Conservation (phyloP, 192 early-diverging fungal genomes). For the Umbelopsis sp. region DNA sequence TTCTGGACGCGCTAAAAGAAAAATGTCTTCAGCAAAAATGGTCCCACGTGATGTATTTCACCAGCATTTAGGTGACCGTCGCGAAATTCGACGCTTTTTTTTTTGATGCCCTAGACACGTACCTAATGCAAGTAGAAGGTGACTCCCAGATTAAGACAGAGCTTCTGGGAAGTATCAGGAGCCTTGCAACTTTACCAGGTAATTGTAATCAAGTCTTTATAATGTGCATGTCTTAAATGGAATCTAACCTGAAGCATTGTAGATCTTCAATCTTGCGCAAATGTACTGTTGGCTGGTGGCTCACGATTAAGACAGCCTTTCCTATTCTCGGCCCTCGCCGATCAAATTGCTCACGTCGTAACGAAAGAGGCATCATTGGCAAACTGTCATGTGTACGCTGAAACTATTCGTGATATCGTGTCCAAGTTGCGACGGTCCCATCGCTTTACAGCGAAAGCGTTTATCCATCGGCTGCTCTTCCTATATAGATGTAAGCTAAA, state of each 20-base stretch:
- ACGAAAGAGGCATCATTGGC: neutral
- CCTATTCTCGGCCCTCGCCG: neutral
- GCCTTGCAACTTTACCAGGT: neutral
- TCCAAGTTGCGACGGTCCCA: neutral
- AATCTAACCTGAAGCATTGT: neutral
- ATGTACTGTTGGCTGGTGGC: neutral
- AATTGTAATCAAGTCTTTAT: neutral
- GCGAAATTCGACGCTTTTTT: constrained; percentile 4
- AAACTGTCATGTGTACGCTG: neutral
- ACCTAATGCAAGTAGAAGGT: neutral
- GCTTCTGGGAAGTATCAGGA: neutral
- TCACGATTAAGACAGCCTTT: neutral
- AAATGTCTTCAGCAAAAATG: neutral
- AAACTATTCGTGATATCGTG: neutral
- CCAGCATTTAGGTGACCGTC: neutral
- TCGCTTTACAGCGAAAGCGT: neutral
- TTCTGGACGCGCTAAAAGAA: neutral
- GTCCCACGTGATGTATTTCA: neutral
- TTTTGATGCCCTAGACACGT: neutral
- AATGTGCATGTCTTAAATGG: too few relatives aligned
- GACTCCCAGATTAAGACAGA: neutral
- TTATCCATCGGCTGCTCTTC: neutral
- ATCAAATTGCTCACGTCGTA: neutral
- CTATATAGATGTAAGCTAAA: neutral
- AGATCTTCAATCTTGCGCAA: neutral